These are phyloP conservation scores for Hyaloscypha finlandica DNA, from an alignment of 495 filamentous ascomycete species.

Conservation along the genomic window DNA sequence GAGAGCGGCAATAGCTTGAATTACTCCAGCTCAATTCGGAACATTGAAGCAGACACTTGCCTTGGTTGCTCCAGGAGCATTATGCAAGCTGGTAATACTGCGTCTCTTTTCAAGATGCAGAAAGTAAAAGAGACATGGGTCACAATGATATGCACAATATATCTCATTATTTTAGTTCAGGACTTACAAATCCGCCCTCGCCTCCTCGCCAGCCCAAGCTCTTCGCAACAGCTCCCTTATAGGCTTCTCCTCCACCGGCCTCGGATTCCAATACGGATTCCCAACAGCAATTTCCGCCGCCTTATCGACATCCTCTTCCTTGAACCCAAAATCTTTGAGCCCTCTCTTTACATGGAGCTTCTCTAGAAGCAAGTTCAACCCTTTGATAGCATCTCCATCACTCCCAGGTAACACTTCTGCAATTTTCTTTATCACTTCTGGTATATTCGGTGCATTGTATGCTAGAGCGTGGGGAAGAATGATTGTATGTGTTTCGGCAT, in stretches of 20 bases:
- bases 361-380: slow-evolving; percentile 59
- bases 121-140: too few species aligned
- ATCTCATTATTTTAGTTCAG: too few species aligned
- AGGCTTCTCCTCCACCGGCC: slow-evolving; percentile 54
- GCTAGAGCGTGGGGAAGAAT: slow-evolving; percentile 67
- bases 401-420: slow-evolving; percentile 59
- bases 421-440: slow-evolving; percentile 57
- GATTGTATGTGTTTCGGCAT: slow-evolving; percentile 70
- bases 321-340: slow-evolving; percentile 62
- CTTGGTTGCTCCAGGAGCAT: too few species aligned
- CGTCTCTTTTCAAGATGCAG: too few species aligned
- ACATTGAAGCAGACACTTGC: too few species aligned
- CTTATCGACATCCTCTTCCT: slow-evolving; percentile 67
- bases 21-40: too few species aligned
- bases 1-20: too few species aligned
- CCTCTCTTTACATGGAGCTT: slow-evolving; percentile 60
- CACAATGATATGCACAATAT: too few species aligned
- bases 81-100: too few species aligned
- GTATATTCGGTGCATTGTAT: slow-evolving; percentile 66
- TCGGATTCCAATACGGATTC: slow-evolving; percentile 68
- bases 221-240: slow-evolving; percentile 66
- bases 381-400: slow-evolving; percentile 58
- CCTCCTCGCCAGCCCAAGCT: slow-evolving; percentile 69
- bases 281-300: slow-evolving; percentile 64
- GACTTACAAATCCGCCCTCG: slow-evolving; percentile 57